These are phyloP conservation scores for Podospora comata DNA, from an alignment of 495 filamentous ascomycete genomes.

Conservation along the genomic window DNA sequence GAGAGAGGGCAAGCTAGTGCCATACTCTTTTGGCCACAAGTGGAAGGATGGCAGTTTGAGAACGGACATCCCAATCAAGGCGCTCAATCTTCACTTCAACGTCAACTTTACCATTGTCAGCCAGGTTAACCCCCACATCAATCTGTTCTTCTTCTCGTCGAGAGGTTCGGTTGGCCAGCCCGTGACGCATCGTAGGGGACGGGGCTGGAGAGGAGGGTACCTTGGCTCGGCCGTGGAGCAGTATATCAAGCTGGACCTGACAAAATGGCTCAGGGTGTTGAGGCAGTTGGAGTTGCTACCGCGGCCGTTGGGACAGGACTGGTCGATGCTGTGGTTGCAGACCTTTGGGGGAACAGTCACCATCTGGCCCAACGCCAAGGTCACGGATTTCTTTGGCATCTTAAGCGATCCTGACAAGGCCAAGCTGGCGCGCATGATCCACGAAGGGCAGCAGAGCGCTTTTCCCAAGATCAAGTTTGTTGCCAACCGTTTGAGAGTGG, in stretches of 20 bases:
- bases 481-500: slow-evolving; percentile 77
- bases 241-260: slow-evolving; percentile 90
- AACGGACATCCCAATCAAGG: slow-evolving; percentile 92
- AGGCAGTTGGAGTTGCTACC: slow-evolving; percentile 89
- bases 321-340: slow-evolving; percentile 93
- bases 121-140: slow-evolving; percentile 97
- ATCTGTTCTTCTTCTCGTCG: slow-evolving; percentile 96
- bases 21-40: slow-evolving; percentile 93
- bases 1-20: slow-evolving; percentile 63
- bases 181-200: slow-evolving; percentile 88
- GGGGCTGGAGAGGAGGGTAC: slow-evolving; percentile 95
- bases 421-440: slow-evolving; percentile 80
- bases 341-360: slow-evolving; percentile 92
- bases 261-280: slow-evolving; percentile 93
- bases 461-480: slow-evolving; percentile 92
- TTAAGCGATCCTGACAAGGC: slow-evolving; percentile 74
- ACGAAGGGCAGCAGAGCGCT: slow-evolving; percentile 76
- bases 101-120: slow-evolving; percentile 95
- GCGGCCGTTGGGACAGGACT: slow-evolving; percentile 89
- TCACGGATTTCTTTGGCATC: slow-evolving; percentile 80
- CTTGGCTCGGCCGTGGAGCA: slow-evolving; percentile 88
- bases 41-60: slow-evolving; percentile 96
- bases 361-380: slow-evolving; percentile 78
- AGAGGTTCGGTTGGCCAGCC: slow-evolving; percentile 86
- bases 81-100: slow-evolving; percentile 93